Evolutionary conservation across 768 basidiomycete genomes (phyloP).

Genomic region (Cubamyces sp.): DNA sequence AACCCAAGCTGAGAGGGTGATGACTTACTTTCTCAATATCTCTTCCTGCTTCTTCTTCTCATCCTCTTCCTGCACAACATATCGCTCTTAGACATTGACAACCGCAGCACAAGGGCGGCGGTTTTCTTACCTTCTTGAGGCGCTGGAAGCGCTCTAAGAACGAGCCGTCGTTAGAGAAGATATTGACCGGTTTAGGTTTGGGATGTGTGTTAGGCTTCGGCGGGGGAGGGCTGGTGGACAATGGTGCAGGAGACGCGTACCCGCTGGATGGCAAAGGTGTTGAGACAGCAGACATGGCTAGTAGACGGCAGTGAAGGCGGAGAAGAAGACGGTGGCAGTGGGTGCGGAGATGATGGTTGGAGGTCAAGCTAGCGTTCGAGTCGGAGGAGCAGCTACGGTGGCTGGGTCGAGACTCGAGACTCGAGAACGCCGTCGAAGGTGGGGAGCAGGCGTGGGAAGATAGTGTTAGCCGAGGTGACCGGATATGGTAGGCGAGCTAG

Average conservation of each 20-base stretch:
- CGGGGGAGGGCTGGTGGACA: conserved; percentile 32
- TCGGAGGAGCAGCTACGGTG: background rate
- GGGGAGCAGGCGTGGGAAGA: conserved; percentile 10
- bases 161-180: conserved; percentile 72
- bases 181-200: conserved; percentile 54
- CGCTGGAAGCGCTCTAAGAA: conserved; percentile 69
- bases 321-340: background rate
- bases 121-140: conserved; percentile 50
- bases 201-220: conserved; percentile 32
- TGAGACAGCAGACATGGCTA: conserved; percentile 28
- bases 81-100: background rate
- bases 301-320: background rate
- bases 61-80: conserved; percentile 51
- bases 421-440: conserved; percentile 17
- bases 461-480: background rate
- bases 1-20: background rate
- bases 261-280: conserved; percentile 31
- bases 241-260: conserved; percentile 34
- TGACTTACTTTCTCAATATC: conserved; percentile 49
- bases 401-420: too few species aligned
- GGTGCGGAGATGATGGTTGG: background rate
- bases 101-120: too few species aligned
- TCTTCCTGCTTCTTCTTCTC: conserved; percentile 61
- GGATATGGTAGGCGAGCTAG: background rate
- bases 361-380: background rate